These are phyloP conservation scores for Silene coronaria DNA, from an alignment of 179 eudicot species.

Conservation along the genomic window DNA sequence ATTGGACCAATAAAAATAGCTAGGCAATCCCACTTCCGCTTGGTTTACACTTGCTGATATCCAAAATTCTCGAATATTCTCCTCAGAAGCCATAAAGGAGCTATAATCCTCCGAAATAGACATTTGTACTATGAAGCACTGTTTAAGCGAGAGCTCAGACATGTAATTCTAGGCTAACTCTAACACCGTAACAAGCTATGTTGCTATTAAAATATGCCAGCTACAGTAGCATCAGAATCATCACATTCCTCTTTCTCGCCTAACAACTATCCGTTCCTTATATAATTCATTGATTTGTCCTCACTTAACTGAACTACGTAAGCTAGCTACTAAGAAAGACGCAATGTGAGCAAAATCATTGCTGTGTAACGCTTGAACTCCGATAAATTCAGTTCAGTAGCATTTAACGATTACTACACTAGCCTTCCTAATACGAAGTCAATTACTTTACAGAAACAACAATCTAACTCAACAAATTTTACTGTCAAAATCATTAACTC, in stretches of 20 bases:
- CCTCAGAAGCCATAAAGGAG: background rate
- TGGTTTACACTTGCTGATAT: background rate
- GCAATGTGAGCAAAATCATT: background rate
- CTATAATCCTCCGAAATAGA: background rate
- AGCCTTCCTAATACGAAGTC: background rate
- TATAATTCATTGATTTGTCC: no score
- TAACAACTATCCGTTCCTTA: no score
- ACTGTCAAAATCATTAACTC: no score
- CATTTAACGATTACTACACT: background rate
- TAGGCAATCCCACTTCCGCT: background rate
- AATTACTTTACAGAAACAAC: background rate
- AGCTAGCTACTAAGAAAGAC: no score
- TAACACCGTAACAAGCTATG: background rate
- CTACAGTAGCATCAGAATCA: background rate
- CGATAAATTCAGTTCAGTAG: background rate
- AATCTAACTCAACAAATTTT: background rate
- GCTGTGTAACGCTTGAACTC: background rate
- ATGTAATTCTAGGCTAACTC: background rate
- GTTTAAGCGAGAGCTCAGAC: background rate
- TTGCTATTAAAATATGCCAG: background rate
- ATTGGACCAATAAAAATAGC: no score
- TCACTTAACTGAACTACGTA: no score
- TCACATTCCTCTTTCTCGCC: background rate
- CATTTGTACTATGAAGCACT: background rate
- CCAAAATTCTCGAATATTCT: background rate